Percentiles rank a stretch among this genome's conserved stretches.
These are phyloP conservation scores for Aureobasidium sp. DNA, from an alignment of 2,329 filamentous ascomycete genomes.

Conservation along the genomic window DNA sequence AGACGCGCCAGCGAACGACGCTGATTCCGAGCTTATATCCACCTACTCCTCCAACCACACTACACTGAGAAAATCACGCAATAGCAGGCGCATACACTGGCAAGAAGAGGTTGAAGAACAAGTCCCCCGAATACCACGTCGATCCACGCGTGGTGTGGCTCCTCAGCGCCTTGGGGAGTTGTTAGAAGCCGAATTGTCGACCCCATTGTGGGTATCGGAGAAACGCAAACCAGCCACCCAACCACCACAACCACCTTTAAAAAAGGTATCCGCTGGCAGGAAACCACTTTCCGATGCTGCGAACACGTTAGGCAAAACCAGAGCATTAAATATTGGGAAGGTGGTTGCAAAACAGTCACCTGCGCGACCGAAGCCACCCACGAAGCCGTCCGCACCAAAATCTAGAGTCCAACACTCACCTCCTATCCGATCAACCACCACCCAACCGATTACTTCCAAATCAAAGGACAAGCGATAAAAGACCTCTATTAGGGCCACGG, in stretches of 20 bases:
- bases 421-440: neutral
- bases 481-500: neutral
- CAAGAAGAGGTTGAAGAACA: neutral
- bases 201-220: neutral
- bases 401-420: neutral
- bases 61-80: neutral
- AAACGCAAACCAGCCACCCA: neutral
- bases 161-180: neutral
- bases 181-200: neutral
- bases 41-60: neutral
- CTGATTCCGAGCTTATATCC: neutral
- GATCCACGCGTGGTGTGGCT: neutral
- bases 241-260: neutral
- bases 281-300: neutral
- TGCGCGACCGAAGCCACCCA: neutral
- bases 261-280: neutral
- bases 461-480: neutral
- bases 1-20: neutral
- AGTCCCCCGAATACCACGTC: neutral
- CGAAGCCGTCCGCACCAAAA: neutral
- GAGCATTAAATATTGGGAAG: neutral
- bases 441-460: neutral
- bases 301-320: neutral
- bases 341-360: neutral
- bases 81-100: neutral